phyloP scores from a whole-genome alignment of 345 rosid genomes.

The Gossypium sturtianum region DNA sequence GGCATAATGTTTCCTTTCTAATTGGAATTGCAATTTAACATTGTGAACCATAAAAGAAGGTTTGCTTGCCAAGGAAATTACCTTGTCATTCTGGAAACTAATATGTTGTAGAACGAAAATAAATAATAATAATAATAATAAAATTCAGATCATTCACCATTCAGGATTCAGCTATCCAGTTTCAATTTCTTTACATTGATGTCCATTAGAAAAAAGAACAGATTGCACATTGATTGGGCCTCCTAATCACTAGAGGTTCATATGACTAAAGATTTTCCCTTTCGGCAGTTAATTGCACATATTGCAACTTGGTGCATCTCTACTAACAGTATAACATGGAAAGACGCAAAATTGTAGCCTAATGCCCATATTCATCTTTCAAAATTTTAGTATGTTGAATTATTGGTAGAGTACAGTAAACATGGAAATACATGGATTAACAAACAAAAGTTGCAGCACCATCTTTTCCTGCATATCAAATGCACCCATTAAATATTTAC shows the following conservation, averaged over 20 bases:
- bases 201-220: neutral
- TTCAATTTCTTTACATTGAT: neutral
- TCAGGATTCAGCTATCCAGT: neutral
- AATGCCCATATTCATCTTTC: neutral
- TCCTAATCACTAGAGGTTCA: slow-evolving; percentile 5
- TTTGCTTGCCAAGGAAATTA: neutral
- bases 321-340: neutral
- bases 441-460: neutral
- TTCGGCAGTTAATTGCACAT: neutral
- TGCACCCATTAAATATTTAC: neutral
- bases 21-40: neutral
- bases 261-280: neutral
- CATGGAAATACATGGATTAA: neutral
- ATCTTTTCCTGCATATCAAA: slow-evolving; percentile 8
- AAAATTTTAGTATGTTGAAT: neutral
- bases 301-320: neutral
- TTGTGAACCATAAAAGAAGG: neutral
- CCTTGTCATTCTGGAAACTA: neutral
- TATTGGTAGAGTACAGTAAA: neutral
- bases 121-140: too few species aligned
- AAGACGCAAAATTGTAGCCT: neutral
- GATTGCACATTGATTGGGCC: neutral
- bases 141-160: neutral
- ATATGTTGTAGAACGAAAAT: neutral
- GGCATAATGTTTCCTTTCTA: neutral